A percentile compares a stretch with the other conserved stretches of the same genome.
Evolutionary conservation across 2,329 filamentous ascomycete genomes (phyloP).

Genomic region (Fusarium paranaense): DNA sequence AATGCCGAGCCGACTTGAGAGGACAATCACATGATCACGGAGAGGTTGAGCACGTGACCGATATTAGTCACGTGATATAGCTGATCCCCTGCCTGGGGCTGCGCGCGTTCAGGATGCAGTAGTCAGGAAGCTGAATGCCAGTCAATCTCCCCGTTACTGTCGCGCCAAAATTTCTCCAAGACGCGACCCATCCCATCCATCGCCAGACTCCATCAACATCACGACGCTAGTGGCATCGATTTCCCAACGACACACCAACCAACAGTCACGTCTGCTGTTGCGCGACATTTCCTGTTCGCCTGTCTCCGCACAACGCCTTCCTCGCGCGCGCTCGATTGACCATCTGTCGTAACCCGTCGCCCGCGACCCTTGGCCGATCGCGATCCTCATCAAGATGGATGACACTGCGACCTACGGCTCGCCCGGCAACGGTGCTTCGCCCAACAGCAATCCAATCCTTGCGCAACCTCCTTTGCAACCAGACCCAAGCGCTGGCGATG

Average conservation of each 20-base stretch:
- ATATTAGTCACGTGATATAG: background rate
- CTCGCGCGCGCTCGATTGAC: slow-evolving; percentile 31
- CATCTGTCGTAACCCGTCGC: slow-evolving; percentile 14
- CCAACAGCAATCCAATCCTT: slow-evolving; percentile 66
- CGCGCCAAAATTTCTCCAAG: slow-evolving; percentile 56
- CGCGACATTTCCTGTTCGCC: slow-evolving; percentile 4
- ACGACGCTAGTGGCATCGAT: slow-evolving; percentile 39
- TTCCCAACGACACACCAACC: slow-evolving; percentile 18
- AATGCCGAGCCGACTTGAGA: slow-evolving; percentile 37
- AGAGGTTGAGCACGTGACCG: background rate
- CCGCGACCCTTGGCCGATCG: slow-evolving; percentile 20
- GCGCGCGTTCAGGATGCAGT: slow-evolving; percentile 34
- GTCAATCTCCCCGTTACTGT: slow-evolving; percentile 29
- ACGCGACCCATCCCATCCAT: slow-evolving; percentile 46
- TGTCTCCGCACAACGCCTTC: slow-evolving; percentile 21
- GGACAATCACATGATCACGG: slow-evolving; percentile 13
- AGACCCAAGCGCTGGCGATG: slow-evolving; percentile 54
- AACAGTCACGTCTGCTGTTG: slow-evolving; percentile 12
- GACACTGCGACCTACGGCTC: slow-evolving; percentile 69
- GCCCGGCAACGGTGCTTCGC: slow-evolving; percentile 66
- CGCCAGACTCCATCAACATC: slow-evolving; percentile 44
- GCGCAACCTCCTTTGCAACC: slow-evolving; percentile 65
- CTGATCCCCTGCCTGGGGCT: slow-evolving; percentile 3
- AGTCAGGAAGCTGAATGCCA: slow-evolving; percentile 30
- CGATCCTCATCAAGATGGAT: slow-evolving; percentile 62